Evolutionary conservation across 2,329 filamentous ascomycete species (phyloP), one percentile per base, ranked within the genome.

Genomic region (Fusarium sp.): DNA sequence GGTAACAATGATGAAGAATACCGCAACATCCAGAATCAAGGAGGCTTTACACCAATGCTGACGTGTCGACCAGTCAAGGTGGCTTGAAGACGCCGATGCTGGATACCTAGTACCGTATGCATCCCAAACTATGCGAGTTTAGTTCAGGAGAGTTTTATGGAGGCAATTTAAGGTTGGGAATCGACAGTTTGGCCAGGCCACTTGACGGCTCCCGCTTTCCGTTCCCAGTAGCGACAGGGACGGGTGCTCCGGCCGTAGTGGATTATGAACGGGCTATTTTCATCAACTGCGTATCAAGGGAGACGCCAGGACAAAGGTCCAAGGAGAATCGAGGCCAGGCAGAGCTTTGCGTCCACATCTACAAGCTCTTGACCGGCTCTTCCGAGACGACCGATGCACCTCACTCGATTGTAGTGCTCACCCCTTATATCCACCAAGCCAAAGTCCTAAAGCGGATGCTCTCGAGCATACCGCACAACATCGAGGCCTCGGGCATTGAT

Each of bases 401-500:
- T 1, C 63, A 68, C 8, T 77, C 75, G 8, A 79, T 84, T 30
- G 79, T 76, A 9, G 77, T 84, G 1, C 63, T 85, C 4, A 83
- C 82, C 2, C 82, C 81, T 1, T 85, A 84, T 56, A 78, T 75
- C 1, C 74, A 76, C 1, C 81, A 84, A 69, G 76, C 67, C 4
- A 77, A 80, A 3, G 50, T 78, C 2, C 75, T 83, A 4, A 74
- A 70, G 48, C 64, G 57, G 7, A 60, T 74, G 7, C 57, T 75
- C 1, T 46, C 71, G 9, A 62, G 63, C 2, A 61, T 78, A 15
- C 44, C 75, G 1, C 16, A 39, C 0, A 66, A 74, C 27, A 69
- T 83, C 2, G 75, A 81, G 48, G 74, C 83, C 2, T 80, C 76
- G 2, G 83, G 80, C 53, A 80, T 84, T 46, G 82, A 85, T 64